A percentile compares a stretch with the other conserved stretches of the same genome.
Conservation (phyloP, 2,329 filamentous ascomycete genomes). For the Fusarium penzigii region DNA sequence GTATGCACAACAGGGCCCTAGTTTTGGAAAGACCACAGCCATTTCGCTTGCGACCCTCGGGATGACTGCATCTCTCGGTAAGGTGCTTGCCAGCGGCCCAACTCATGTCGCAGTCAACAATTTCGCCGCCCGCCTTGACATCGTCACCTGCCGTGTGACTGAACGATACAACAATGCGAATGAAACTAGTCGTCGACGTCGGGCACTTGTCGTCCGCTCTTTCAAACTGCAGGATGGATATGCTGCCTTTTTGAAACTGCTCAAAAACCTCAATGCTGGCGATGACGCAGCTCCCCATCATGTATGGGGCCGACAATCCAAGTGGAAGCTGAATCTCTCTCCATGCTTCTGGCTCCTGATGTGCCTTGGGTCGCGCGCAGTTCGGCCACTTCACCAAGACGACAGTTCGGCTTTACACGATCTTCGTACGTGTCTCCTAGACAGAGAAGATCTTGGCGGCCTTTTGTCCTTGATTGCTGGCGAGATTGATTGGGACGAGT, state of each 20-base stretch:
- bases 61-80: constrained; percentile 6
- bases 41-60: constrained; percentile 3
- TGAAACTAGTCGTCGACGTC: not conserved
- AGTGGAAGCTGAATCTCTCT: constrained; percentile 10
- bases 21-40: constrained; percentile 15
- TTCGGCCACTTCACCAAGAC: not conserved
- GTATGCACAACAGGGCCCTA: not conserved
- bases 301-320: not conserved
- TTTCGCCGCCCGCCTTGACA: constrained; percentile 13
- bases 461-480: not conserved
- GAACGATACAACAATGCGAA: constrained; percentile 1
- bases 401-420: not conserved
- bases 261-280: not conserved
- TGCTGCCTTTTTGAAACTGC: not conserved
- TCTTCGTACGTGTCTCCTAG: not conserved
- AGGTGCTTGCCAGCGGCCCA: constrained; percentile 13
- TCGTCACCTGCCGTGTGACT: not conserved
- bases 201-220: constrained; percentile 5
- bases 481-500: not conserved
- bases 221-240: not conserved
- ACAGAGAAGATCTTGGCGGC: not conserved
- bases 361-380: not conserved
- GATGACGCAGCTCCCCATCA: not conserved
- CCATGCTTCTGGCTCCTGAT: constrained; percentile 12
- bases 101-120: constrained; percentile 17